Evolutionary conservation across 306 rosid species (phyloP), one percentile per base, ranked within the genome.

Genomic region (Clitoria ternatea): DNA sequence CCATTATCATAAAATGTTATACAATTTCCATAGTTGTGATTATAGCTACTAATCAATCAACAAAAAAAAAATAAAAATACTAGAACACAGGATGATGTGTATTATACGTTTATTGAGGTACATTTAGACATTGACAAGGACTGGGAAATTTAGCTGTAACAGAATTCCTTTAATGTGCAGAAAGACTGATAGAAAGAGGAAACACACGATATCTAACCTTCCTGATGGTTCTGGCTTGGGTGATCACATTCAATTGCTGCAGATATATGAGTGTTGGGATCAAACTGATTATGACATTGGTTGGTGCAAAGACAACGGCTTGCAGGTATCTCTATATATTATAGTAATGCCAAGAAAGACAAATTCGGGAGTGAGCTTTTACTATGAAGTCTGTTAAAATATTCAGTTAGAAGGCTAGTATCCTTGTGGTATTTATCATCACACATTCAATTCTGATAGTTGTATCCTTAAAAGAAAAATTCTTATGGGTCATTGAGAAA

Each of bases 221-320:
- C 97, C 96, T 75, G 97, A 89, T 87, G 97, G 97, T 60, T 87
- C 82, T 76, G 98, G 98, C 67, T 87, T 84, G 86, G 98, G 97
- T 70, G 98, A 94, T 74, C 96, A 94, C 72, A 89, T 94, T 74
- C 97, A 90, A 37, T 87, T 90, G 82, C 84, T 94, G 50, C 96
- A 94, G 78, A 90, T 89, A 79, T 94, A 44, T 71, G 95, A 94
- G 45, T 70, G 80, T 10, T 90, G 97, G 97, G 87, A 89, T 80
- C 90, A 68, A 61, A 84, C 78, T 67, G 81, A 87, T 79, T 87
- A 78, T 72, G 87, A 87, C 78, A 80, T 84, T 79, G 80, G 79
- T 42, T 94, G 98, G 98, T 94, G 97, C 82, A 94, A 94, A 80
- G 96, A 85, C 54, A 77, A 81, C 26, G 87, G 85, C 36, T 81